These are phyloP conservation scores for Verbascum thapsus DNA, from an alignment of 257 asterid genomes.

Conservation along the genomic window DNA sequence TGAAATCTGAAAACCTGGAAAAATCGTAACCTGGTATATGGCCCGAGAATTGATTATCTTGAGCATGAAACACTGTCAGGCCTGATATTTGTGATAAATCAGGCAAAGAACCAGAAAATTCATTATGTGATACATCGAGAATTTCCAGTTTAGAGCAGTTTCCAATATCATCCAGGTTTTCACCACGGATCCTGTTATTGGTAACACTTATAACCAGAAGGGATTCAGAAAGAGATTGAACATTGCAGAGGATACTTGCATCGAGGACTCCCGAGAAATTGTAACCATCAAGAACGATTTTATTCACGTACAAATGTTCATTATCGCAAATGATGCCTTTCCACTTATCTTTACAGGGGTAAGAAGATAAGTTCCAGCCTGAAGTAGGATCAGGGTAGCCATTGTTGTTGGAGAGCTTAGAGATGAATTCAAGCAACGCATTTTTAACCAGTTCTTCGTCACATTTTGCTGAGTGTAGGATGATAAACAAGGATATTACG, in stretches of 20 bases:
- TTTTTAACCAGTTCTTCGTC: constrained; percentile 37
- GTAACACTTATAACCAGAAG: constrained; percentile 39
- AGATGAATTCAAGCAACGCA: constrained; percentile 42
- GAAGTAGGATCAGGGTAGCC: constrained; percentile 20
- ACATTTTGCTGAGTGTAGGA: constrained; percentile 26
- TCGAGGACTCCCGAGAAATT: constrained; percentile 46
- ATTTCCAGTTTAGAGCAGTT: constrained; percentile 49
- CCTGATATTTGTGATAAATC: constrained; percentile 40
- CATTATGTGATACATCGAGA: constrained; percentile 49
- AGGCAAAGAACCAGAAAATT: constrained; percentile 45
- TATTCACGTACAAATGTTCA: constrained; percentile 22
- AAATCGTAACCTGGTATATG: constrained; percentile 42
- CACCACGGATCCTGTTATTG: constrained; percentile 36
- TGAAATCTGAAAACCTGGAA: constrained; percentile 34
- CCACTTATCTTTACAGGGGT: constrained; percentile 53
- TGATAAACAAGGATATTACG: constrained; percentile 35
- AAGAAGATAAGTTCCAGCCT: constrained; percentile 58
- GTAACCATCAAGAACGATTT: constrained; percentile 42
- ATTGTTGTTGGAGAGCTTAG: constrained; percentile 41
- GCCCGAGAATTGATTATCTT: constrained; percentile 48
- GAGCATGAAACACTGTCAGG: constrained; percentile 36
- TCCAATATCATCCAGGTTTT: constrained; percentile 41
- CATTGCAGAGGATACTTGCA: constrained; percentile 43
- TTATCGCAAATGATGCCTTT: constrained; percentile 47
- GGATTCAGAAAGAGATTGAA: constrained; percentile 34